Evolutionary conservation across 768 basidiomycete species (phyloP), one percentile per base, ranked within the genome.

Genomic region (Boletellus ananiceps): DNA sequence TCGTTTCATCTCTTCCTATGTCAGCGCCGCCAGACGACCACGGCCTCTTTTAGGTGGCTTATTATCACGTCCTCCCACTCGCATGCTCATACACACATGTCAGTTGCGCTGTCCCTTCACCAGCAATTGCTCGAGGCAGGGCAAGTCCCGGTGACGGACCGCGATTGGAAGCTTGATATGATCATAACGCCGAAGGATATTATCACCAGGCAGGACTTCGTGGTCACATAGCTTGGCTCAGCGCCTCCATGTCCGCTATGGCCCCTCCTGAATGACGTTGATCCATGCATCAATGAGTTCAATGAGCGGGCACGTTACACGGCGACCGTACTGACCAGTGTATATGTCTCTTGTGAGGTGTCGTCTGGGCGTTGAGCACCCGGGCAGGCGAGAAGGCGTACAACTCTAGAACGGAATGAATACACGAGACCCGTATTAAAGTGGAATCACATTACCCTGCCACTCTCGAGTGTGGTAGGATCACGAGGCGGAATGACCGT

Each of bases 151-250:
- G 72, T 74, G 44, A 76, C 61, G 15, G 73, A 74, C 44, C 71
- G 73, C 56, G 86, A 88, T 65, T 83, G 82, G 77, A 77, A 74
- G 55, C 69, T 88, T 69, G 81, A 88, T 62, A 63, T 74, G 40
- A 72, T 88, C 49, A 66, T 86, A 39, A 79, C 80, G 32, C 71
- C 74, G 16, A 68, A 75, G 47, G 72, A 67, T 40, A 49, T 60
- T 21, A 64, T 71, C 52, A 55, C 70, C 32, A 47, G 38, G 8
- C 46, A 62, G 15, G 50, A 54, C 51, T 14, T 57, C 62, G 48
- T 53, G 56, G 32, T 54, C 49, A 42, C 32, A 54, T 52, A 69
- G 58, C 40, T 36, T 40, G 44, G 49, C 42, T 47, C 49, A 27
- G 47, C 57, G 46, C 57, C 18, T 59, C 59, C 47, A 66, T 64